Evolutionary conservation across 2,329 filamentous ascomycete species (phyloP).

Genomic region (Penicillium sp.): DNA sequence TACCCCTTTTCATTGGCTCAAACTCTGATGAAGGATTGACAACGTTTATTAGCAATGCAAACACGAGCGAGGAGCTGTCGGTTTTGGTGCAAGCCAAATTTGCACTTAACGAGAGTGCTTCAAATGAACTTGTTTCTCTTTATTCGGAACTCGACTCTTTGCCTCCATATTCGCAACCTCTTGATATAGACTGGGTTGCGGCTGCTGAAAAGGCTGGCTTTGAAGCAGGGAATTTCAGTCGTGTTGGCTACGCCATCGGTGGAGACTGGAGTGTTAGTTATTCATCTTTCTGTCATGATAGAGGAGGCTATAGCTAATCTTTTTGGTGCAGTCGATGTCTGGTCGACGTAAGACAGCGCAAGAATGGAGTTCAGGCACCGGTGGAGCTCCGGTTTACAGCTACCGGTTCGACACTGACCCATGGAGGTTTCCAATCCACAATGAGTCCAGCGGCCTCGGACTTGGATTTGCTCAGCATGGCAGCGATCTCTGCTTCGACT

Average conservation of each 20-base stretch:
- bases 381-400: background rate
- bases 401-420: slow-evolving; percentile 1
- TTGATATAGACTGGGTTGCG: background rate
- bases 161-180: background rate
- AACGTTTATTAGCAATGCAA: background rate
- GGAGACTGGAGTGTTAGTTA: background rate
- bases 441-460: background rate
- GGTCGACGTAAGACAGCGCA: background rate
- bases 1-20: background rate
- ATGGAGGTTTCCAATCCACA: slow-evolving; percentile 1
- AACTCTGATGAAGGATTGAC: background rate
- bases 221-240: background rate
- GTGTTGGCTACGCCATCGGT: background rate
- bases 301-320: background rate
- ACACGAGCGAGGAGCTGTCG: background rate
- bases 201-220: background rate
- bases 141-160: background rate
- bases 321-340: background rate
- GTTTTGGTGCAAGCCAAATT: background rate
- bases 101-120: background rate
- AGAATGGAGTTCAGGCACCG: background rate
- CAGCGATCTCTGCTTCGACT: background rate
- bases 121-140: background rate
- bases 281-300: background rate
- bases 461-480: background rate